phyloP scores from a whole-genome alignment of 2,329 filamentous ascomycete genomes.

The Pseudonectria foliicola region DNA sequence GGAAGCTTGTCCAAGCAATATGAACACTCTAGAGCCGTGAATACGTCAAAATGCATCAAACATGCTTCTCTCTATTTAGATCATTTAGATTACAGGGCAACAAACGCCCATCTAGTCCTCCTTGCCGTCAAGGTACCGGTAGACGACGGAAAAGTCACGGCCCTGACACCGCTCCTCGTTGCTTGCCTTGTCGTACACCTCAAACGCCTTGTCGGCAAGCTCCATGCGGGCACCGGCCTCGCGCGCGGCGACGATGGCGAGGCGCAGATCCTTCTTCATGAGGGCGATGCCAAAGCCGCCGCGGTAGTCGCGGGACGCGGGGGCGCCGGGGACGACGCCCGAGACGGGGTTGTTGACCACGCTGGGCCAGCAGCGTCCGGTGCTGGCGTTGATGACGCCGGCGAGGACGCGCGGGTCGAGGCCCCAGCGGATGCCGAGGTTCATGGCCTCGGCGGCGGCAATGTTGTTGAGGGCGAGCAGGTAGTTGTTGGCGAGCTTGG shows the following conservation, averaged over 20 bases:
- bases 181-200: constrained; percentile 63
- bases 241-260: constrained; percentile 65
- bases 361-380: constrained; percentile 92
- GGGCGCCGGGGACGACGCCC: constrained; percentile 70
- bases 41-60: too few relatives aligned
- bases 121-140: constrained; percentile 58
- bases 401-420: constrained; percentile 61
- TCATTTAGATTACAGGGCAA: too few relatives aligned
- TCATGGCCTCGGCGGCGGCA: constrained; percentile 59
- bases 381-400: constrained; percentile 85
- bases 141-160: constrained; percentile 76
- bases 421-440: constrained; percentile 54
- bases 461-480: constrained; percentile 90
- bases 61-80: too few relatives aligned
- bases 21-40: neutral
- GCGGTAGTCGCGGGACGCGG: constrained; percentile 66
- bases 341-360: constrained; percentile 93
- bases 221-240: constrained; percentile 61
- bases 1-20: neutral
- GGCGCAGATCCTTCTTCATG: constrained; percentile 73
- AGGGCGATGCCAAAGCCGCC: constrained; percentile 71
- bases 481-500: constrained; percentile 97
- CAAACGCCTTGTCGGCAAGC: constrained; percentile 54
- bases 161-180: constrained; percentile 55
- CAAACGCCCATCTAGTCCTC: constrained; percentile 26